Evolutionary conservation across 192 early-diverging fungal species (phyloP).

Genomic region (Coemansia sp.): DNA sequence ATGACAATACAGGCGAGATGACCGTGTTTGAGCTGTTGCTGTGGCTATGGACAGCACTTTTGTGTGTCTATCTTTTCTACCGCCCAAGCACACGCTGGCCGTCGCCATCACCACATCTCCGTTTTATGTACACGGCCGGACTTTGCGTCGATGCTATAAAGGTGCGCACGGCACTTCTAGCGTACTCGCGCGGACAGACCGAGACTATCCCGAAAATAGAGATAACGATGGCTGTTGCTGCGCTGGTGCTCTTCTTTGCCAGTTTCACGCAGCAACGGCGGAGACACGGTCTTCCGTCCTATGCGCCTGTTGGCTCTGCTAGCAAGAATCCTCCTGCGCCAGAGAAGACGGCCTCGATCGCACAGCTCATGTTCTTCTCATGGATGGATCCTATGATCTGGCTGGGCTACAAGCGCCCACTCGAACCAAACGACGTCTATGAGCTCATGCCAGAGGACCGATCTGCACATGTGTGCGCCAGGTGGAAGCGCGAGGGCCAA

Average conservation of each 20-base stretch:
- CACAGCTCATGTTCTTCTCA: conserved; percentile 60
- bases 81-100: conserved; percentile 20
- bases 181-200: conserved; percentile 21
- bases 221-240: conserved; percentile 23
- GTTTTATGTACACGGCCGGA: conserved; percentile 35
- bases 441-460: conserved; percentile 49
- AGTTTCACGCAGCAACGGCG: conserved; percentile 51
- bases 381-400: conserved; percentile 65
- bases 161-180: conserved; percentile 37
- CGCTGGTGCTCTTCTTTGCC: conserved; percentile 22
- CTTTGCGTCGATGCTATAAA: conserved; percentile 26
- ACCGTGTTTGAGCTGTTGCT: conserved; percentile 17
- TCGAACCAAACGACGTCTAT: conserved; percentile 66
- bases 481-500: conserved; percentile 29
- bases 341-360: conserved; percentile 56
- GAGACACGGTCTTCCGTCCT: conserved; percentile 34
- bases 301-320: conserved; percentile 16
- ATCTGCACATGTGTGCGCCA: conserved; percentile 31
- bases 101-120: conserved; percentile 50
- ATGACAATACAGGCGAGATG: conserved; percentile 1
- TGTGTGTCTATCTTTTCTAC: conserved; percentile 36
- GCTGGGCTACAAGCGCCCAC: conserved; percentile 64
- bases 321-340: conserved; percentile 45
- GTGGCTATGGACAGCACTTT: conserved; percentile 38
- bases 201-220: conserved; percentile 9